A percentile compares a stretch with the other conserved stretches of the same genome.
These are phyloP conservation scores for Paecilomyces formosus DNA, from an alignment of 2,329 filamentous ascomycete genomes.

Conservation along the genomic window DNA sequence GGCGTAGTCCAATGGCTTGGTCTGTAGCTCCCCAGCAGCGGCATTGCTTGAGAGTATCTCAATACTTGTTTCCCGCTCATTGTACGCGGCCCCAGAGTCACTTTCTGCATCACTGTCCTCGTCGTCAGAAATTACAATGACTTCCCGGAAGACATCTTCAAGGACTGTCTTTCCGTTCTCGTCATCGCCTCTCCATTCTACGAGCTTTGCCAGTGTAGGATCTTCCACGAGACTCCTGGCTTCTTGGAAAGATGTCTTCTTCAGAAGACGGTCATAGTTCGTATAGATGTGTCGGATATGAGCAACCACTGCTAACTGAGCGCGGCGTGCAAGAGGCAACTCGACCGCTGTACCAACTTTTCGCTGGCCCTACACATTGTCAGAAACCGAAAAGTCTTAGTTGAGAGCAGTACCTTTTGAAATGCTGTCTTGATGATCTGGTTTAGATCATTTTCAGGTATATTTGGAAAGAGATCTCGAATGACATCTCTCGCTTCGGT, in stretches of 20 bases:
- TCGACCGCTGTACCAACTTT: constrained; percentile 52
- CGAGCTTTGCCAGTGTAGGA: constrained; percentile 47
- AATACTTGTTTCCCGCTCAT: constrained; percentile 31
- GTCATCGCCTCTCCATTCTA: constrained; percentile 57
- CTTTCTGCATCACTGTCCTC: constrained; percentile 43
- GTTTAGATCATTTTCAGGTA: constrained; percentile 50
- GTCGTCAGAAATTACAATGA: constrained; percentile 57
- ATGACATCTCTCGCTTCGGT: constrained; percentile 53
- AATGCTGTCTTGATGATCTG: constrained; percentile 55
- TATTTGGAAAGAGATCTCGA: constrained; percentile 56
- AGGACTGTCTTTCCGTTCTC: constrained; percentile 46
- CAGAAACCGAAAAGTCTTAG: constrained; percentile 9
- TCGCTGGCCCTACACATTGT: constrained; percentile 39
- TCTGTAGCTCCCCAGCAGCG: constrained; percentile 26
- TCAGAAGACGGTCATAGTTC: constrained; percentile 53
- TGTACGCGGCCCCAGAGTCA: constrained; percentile 17
- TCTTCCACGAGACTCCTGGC: constrained; percentile 50
- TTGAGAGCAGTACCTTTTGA: constrained; percentile 42
- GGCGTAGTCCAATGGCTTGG: constrained; percentile 20
- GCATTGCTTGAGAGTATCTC: constrained; percentile 36
- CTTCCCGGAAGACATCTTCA: constrained; percentile 56
- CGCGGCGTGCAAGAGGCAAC: constrained; percentile 48
- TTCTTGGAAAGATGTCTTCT: constrained; percentile 45
- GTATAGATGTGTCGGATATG: constrained; percentile 58
- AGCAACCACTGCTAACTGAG: constrained; percentile 55